Evolutionary conservation across 2,329 filamentous ascomycete genomes (phyloP).

Genomic region (Tolypocladium endophyticum): DNA sequence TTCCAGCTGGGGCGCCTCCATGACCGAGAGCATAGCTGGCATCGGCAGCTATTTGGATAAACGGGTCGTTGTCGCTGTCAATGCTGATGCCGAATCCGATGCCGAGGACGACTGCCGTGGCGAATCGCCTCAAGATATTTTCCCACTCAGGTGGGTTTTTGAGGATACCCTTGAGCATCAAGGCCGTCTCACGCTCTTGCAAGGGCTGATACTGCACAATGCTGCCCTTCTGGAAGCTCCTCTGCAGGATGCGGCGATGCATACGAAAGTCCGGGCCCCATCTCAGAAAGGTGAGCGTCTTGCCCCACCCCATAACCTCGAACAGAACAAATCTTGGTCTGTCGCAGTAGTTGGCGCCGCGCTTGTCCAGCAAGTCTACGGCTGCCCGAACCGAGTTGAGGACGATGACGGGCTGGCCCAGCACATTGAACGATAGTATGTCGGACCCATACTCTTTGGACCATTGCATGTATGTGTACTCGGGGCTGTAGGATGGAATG

Average conservation of each 20-base stretch:
- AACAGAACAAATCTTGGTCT: conserved; percentile 33
- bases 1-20: conserved; percentile 19
- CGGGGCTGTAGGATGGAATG: conserved; percentile 22
- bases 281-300: conserved; percentile 33
- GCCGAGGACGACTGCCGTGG: conserved; percentile 28
- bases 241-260: conserved; percentile 33
- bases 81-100: conserved; percentile 33
- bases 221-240: conserved; percentile 28
- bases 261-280: conserved; percentile 30
- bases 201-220: conserved; percentile 21
- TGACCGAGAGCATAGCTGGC: conserved; percentile 17
- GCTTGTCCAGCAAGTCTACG: conserved; percentile 31
- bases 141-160: conserved; percentile 24
- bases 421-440: conserved; percentile 20
- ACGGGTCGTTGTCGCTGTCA: conserved; percentile 23
- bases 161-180: conserved; percentile 19
- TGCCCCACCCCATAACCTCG: conserved; percentile 33
- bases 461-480: conserved; percentile 18
- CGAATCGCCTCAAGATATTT: conserved; percentile 22
- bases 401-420: conserved; percentile 26
- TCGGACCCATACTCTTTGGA: conserved; percentile 39
- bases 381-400: conserved; percentile 32
- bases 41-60: conserved; percentile 25
- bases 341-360: conserved; percentile 32
- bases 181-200: conserved; percentile 22